phyloP scores from a whole-genome alignment of 768 basidiomycete genomes.

The Trametes cubensis region DNA sequence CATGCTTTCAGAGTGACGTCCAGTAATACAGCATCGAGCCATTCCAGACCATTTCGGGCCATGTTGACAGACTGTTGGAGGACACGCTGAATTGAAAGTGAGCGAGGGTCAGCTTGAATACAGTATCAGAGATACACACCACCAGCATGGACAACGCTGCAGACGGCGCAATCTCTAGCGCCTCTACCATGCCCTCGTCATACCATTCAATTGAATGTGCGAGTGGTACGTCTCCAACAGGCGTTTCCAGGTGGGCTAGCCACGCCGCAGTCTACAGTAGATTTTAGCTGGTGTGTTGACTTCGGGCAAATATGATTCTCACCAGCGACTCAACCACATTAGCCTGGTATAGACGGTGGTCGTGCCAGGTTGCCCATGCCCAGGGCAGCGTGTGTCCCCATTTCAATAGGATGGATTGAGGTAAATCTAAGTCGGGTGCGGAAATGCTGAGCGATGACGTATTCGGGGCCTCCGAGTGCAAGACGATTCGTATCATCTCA shows the following conservation, averaged over 20 bases:
- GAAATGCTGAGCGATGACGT: conserved; percentile 21
- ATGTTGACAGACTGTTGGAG: background rate
- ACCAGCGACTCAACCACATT: conserved; percentile 47
- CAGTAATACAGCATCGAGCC: background rate
- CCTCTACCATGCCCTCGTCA: conserved; percentile 18
- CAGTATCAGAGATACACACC: background rate
- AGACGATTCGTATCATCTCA: conserved; percentile 45
- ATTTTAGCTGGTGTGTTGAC: background rate
- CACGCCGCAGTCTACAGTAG: conserved; percentile 52
- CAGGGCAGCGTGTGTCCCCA: conserved; percentile 63
- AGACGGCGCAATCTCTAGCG: conserved; percentile 10
- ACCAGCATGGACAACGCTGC: conserved; percentile 23
- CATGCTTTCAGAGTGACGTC: conserved; percentile 15
- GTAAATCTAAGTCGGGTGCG: conserved; percentile 38
- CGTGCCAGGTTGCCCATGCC: conserved; percentile 68
- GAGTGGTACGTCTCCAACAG: background rate
- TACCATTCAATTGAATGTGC: conserved; percentile 18
- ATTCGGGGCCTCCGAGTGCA: conserved; percentile 35
- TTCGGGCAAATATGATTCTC: background rate
- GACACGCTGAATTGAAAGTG: background rate
- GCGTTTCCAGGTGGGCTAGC: conserved; percentile 46
- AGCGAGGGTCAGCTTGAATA: background rate
- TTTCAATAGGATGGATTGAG: conserved; percentile 55
- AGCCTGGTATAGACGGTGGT: conserved; percentile 50
- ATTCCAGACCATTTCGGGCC: background rate